Evolutionary conservation across 164 flowering plant genomes (phyloP).

Genomic region (Sextonia rubra): DNA sequence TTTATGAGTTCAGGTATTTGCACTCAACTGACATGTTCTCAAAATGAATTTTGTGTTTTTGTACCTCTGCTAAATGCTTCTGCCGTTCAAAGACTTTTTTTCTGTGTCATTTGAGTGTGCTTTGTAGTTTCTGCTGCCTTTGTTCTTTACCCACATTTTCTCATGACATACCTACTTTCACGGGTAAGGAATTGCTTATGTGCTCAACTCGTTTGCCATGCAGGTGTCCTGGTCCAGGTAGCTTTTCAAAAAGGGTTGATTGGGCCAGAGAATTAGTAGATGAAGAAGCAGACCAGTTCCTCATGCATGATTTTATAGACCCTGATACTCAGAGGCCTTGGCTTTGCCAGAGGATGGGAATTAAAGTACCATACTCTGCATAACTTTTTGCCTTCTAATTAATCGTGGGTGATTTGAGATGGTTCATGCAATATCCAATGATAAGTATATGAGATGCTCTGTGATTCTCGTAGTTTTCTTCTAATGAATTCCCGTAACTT

Average conservation of each 20-base stretch:
- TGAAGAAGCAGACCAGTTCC: conserved; percentile 80
- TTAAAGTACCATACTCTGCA: conserved; percentile 73
- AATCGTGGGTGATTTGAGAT: neutral
- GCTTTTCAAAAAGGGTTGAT: conserved; percentile 61
- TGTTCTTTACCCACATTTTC: neutral
- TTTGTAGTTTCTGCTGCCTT: neutral
- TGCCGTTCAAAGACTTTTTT: neutral
- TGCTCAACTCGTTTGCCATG: neutral
- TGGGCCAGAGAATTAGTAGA: conserved; percentile 82
- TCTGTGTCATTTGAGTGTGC: neutral
- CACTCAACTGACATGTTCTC: neutral
- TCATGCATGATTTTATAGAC: conserved; percentile 68
- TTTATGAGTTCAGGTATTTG: conserved; percentile 88
- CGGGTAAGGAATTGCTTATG: neutral
- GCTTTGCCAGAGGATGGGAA: conserved; percentile 68
- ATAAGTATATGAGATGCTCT: no score
- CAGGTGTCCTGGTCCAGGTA: conserved; percentile 91
- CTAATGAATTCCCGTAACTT: no score
- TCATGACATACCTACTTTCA: neutral
- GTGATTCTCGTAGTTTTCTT: no score
- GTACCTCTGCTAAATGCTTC: no score
- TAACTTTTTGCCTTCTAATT: conserved; percentile 13
- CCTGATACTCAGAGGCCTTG: conserved; percentile 70
- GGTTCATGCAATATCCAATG: no score
- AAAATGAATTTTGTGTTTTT: neutral